Conservation (phyloP, 495 filamentous ascomycete genomes). For the Hypoxylon fuscum region DNA sequence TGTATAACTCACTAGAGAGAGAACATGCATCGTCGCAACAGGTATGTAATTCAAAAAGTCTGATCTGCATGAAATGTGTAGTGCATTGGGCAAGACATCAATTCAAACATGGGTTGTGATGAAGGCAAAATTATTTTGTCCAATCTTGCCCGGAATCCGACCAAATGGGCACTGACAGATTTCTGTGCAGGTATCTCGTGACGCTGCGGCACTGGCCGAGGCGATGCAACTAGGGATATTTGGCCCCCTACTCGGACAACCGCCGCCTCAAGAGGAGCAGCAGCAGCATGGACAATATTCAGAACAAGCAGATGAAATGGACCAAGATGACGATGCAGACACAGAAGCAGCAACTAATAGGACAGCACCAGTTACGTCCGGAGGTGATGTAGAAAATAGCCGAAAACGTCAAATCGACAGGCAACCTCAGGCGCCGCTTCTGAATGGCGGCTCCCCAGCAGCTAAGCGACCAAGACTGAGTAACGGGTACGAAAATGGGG, state of each 20-base stretch:
- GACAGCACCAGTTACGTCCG: slow-evolving; percentile 21
- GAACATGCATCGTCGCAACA: slow-evolving; percentile 66
- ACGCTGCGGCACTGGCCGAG: slow-evolving; percentile 55
- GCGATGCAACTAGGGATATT: slow-evolving; percentile 57
- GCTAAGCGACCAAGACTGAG: slow-evolving; percentile 63
- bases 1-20: slow-evolving; percentile 71
- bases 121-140: slow-evolving; percentile 40
- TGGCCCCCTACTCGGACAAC: slow-evolving; percentile 55
- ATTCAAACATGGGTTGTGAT: slow-evolving; percentile 36
- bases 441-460: slow-evolving; percentile 63
- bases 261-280: slow-evolving; percentile 43
- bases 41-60: slow-evolving; percentile 56
- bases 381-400: slow-evolving; percentile 56
- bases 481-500: slow-evolving; percentile 71
- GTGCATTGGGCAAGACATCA: slow-evolving; percentile 37
- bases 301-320: slow-evolving; percentile 32
- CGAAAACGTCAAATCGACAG: slow-evolving; percentile 61
- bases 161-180: slow-evolving; percentile 55
- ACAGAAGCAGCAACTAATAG: slow-evolving; percentile 25
- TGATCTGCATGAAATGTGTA: slow-evolving; percentile 32
- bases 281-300: slow-evolving; percentile 1
- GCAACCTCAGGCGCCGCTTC: slow-evolving; percentile 49
- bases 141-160: slow-evolving; percentile 39
- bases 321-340: slow-evolving; percentile 51
- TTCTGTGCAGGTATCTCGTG: slow-evolving; percentile 55